Conservation (phyloP, 768 basidiomycete genomes). For the Tricholoma sp. region DNA sequence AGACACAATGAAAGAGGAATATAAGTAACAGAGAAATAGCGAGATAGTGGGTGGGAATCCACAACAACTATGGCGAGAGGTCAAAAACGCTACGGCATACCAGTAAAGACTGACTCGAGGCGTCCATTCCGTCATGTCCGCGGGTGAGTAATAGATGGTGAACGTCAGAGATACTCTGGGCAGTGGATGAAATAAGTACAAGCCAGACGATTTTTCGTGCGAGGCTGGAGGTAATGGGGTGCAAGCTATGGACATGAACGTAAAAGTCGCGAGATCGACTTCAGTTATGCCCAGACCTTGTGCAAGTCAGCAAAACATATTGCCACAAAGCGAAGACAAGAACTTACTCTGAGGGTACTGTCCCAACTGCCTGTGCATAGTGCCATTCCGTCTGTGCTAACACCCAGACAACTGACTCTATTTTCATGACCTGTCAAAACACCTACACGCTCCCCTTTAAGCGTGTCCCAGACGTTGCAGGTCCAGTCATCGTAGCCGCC, state of each 20-base stretch:
- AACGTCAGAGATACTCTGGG: slow-evolving; percentile 38
- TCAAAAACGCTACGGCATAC: slow-evolving; percentile 31
- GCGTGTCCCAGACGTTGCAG: slow-evolving; percentile 98
- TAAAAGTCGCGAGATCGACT: slow-evolving; percentile 8
- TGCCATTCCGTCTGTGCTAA: slow-evolving; percentile 95
- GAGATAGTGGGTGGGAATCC: slow-evolving; percentile 19
- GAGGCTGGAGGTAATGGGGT: slow-evolving; percentile 10
- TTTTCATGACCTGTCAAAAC: slow-evolving; percentile 98
- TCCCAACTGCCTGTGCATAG: slow-evolving; percentile 99
- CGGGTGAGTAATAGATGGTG: slow-evolving; percentile 51
- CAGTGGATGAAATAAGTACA: slow-evolving; percentile 15
- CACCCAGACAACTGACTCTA: slow-evolving; percentile 93
- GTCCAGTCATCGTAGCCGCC: slow-evolving; percentile 99
- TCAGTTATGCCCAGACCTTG: slow-evolving; percentile 82
- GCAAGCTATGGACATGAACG: slow-evolving; percentile 11
- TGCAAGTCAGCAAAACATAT: slow-evolving; percentile 10
- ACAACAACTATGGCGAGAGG: slow-evolving; percentile 20
- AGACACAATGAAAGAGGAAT: slow-evolving; percentile 28
- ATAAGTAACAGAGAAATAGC: slow-evolving; percentile 22
- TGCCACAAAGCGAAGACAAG: not conserved
- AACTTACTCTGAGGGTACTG: slow-evolving; percentile 83
- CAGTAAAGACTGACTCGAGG: slow-evolving; percentile 63
- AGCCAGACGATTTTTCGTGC: slow-evolving; percentile 13
- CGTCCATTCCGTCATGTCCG: slow-evolving; percentile 37
- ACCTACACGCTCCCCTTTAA: slow-evolving; percentile 97